These are phyloP conservation scores for Aleurites moluccanus DNA, from an alignment of 441 rosid species.

Conservation along the genomic window DNA sequence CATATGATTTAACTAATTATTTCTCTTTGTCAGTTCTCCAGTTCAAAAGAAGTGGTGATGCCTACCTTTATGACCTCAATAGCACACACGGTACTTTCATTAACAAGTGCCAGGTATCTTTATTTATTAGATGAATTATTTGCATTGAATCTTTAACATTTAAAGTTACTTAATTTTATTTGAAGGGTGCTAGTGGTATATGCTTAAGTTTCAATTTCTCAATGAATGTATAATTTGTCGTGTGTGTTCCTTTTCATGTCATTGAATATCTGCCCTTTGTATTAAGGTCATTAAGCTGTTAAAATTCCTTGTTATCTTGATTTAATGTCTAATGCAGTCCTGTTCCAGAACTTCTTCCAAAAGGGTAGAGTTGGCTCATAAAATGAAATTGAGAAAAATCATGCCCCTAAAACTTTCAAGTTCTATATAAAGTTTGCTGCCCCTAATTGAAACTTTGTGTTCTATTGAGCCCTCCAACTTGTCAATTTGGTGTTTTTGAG, in stretches of 20 bases:
- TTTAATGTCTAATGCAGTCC: neutral
- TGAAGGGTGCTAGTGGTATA: neutral
- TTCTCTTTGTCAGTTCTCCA: slow-evolving; percentile 60
- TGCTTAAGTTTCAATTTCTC: neutral
- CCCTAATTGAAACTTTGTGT: neutral
- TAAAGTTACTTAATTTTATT: neutral
- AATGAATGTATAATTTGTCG: neutral
- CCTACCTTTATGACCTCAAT: slow-evolving; percentile 80
- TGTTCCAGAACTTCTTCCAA: neutral
- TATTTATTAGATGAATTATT: slow-evolving; percentile 1
- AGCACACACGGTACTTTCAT: slow-evolving; percentile 84
- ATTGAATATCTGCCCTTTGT: neutral
- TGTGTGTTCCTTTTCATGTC: neutral
- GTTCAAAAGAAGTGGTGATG: slow-evolving; percentile 76
- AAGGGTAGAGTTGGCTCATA: neutral
- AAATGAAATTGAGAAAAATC: neutral
- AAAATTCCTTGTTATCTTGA: neutral
- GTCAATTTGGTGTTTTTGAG: neutral
- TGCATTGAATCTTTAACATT: neutral
- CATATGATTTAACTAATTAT: slow-evolving; percentile 12
- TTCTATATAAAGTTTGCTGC: slow-evolving; percentile 1
- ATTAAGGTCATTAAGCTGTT: neutral
- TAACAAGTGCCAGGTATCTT: slow-evolving; percentile 74
- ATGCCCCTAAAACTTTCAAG: neutral
- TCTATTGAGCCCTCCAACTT: neutral